Conservation (phyloP, 2,329 filamentous ascomycete genomes). For the Coniochaeta ligniaria region DNA sequence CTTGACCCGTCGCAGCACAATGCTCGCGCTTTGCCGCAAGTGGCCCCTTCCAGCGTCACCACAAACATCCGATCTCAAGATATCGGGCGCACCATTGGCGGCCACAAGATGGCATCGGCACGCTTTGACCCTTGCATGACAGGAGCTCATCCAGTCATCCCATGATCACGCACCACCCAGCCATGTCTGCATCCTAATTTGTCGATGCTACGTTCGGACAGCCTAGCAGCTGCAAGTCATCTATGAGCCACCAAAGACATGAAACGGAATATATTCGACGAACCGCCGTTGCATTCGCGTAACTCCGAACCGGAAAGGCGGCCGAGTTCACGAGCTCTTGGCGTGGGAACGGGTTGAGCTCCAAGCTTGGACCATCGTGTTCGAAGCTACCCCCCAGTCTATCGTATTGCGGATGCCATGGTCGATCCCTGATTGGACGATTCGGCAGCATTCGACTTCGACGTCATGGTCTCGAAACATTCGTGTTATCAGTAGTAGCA, state of each 20-base stretch:
- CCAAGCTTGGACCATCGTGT: not conserved
- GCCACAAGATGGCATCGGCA: not conserved
- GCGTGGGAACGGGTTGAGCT: not conserved
- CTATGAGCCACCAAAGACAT: not conserved
- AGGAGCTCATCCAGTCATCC: not conserved
- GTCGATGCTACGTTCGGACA: not conserved
- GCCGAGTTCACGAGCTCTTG: not conserved
- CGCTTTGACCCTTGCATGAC: not conserved
- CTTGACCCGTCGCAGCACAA: too few relatives aligned
- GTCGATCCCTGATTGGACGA: not conserved
- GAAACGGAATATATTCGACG: not conserved
- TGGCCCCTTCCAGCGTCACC: too few relatives aligned
- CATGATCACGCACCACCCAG: not conserved
- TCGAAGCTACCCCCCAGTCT: not conserved
- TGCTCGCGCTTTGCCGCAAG: too few relatives aligned
- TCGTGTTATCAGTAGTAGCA: not conserved
- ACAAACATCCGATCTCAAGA: not conserved
- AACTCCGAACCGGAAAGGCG: not conserved
- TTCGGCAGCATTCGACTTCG: not conserved
- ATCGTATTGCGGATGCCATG: not conserved
- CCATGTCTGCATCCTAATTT: not conserved
- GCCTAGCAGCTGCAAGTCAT: not conserved
- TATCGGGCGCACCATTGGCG: not conserved
- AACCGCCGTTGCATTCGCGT: not conserved
- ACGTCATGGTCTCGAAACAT: not conserved